A percentile compares a stretch with the other conserved stretches of the same genome.
Conservation (phyloP, 805 yeast genomes). For the Ogataea naganishii region DNA sequence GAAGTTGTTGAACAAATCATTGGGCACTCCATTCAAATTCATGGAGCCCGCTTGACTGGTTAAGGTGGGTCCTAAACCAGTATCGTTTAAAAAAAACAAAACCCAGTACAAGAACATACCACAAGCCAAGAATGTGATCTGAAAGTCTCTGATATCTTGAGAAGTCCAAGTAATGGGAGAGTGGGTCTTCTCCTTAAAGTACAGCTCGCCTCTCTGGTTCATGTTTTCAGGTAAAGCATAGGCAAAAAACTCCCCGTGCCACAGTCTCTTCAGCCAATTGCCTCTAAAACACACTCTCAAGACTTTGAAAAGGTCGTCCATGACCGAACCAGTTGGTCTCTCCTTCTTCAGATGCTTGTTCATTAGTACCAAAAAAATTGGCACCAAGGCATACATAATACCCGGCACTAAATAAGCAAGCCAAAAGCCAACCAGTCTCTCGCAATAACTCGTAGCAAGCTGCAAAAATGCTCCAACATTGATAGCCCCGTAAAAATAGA, state of each 20-base stretch:
- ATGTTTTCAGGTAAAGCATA: conserved; percentile 37
- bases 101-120: conserved; percentile 35
- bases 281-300: conserved; percentile 32
- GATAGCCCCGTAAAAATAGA: conserved; percentile 46
- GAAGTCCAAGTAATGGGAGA: conserved; percentile 27
- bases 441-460: conserved; percentile 43
- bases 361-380: conserved; percentile 33
- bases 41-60: conserved; percentile 48
- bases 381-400: conserved; percentile 44
- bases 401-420: conserved; percentile 47
- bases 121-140: conserved; percentile 35
- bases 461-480: conserved; percentile 47
- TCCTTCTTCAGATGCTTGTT: conserved; percentile 24
- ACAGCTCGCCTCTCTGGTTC: conserved; percentile 32
- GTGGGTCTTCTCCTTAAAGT: conserved; percentile 20
- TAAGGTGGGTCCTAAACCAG: conserved; percentile 39
- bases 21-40: conserved; percentile 45
- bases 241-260: conserved; percentile 35
- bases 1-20: conserved; percentile 46
- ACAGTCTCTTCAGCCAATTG: conserved; percentile 32
- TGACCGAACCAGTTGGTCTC: conserved; percentile 36
- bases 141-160: conserved; percentile 38
- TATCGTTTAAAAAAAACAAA: conserved; percentile 31
- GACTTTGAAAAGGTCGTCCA: conserved; percentile 34
- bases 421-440: conserved; percentile 46